Base-by-base conservation (phyloP, 73 alveolate species). In the Urostyla sp. region DNA sequence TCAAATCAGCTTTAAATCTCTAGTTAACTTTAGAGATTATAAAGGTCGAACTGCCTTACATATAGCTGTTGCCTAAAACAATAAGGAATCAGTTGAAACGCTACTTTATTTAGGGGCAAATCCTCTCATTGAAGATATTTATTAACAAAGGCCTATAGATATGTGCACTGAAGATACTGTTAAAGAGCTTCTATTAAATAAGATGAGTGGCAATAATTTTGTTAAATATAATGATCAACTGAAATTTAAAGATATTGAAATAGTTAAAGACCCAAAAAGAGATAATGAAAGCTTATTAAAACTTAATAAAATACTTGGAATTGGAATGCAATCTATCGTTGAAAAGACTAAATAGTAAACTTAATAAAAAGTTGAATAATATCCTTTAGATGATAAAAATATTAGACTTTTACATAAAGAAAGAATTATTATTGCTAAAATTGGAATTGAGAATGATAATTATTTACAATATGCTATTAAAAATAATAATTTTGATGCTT, bases 41-140 rank as follows among this genome's bases (percentile, higher is more conserved):
- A 51, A 45, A 5, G 90, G 84, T 0, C 45, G 90, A 21, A 66
- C 90, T 11, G 72, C 90, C 27, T 67, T 80, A 18, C 90, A 80
- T 51, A 44, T 66, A 40, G 90, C 90, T n/a, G 66, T 50, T 13
- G 79, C 69, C 10, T 34, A 49, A 15, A 72, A 54, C 28, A 45
- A 49, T 56, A 43, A 44, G 30, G 35, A 66, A n/a, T 72, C 72
- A 40, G 76, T 80, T 4, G 76, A 63, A 23, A 51, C 84, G 1
- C 38, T 63, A 18, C 49, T 80, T 7, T 80, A 66, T 35, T 54
- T 80, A 6, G 35, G 40, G 35, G 90, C 80, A 10, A 56, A 80
- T 27, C 80, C 90, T 0, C 45, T 27, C 0, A 66, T 66, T 4
- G 90, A 61, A 51, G 90, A 80, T 35, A 35, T 26, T 20, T 80